Conservation (phyloP, 2,329 filamentous ascomycete genomes). For the Colletotrichum eremochloae region DNA sequence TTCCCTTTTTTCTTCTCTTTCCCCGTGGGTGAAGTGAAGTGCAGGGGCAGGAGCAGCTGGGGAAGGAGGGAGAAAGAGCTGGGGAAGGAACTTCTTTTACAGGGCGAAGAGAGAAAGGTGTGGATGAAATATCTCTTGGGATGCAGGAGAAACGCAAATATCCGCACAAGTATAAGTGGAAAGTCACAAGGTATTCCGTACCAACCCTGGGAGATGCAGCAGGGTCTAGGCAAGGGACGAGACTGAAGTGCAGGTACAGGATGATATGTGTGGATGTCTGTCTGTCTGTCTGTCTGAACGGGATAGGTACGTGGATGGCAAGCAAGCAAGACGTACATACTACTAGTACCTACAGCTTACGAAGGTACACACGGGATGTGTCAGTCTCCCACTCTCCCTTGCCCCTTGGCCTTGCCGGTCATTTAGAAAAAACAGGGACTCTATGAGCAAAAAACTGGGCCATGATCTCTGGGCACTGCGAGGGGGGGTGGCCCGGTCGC, state of each 20-base stretch:
- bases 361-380: not conserved
- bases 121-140: constrained; percentile 39
- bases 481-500: not conserved
- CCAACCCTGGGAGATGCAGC: constrained; percentile 9
- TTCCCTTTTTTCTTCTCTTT: constrained; percentile 6
- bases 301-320: too few species aligned
- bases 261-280: not conserved
- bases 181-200: constrained; percentile 1
- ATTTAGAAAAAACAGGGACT: constrained; percentile 40
- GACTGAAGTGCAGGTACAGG: constrained; percentile 6
- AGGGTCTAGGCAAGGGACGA: constrained; percentile 20
- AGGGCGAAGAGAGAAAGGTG: constrained; percentile 19
- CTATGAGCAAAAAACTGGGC: constrained; percentile 20
- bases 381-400: not conserved
- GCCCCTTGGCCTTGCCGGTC: constrained; percentile 19
- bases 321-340: not conserved
- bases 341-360: too few species aligned
- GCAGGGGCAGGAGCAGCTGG: constrained; percentile 22
- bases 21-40: constrained; percentile 19
- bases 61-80: constrained; percentile 29
- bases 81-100: constrained; percentile 17
- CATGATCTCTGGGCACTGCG: constrained; percentile 12
- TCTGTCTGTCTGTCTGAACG: not conserved
- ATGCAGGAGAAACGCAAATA: constrained; percentile 1
- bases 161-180: not conserved